A percentile compares a stretch with the other conserved stretches of the same genome.
Evolutionary conservation across 495 filamentous ascomycete species (phyloP).

Genomic region (Hyaloscypha variabilis): DNA sequence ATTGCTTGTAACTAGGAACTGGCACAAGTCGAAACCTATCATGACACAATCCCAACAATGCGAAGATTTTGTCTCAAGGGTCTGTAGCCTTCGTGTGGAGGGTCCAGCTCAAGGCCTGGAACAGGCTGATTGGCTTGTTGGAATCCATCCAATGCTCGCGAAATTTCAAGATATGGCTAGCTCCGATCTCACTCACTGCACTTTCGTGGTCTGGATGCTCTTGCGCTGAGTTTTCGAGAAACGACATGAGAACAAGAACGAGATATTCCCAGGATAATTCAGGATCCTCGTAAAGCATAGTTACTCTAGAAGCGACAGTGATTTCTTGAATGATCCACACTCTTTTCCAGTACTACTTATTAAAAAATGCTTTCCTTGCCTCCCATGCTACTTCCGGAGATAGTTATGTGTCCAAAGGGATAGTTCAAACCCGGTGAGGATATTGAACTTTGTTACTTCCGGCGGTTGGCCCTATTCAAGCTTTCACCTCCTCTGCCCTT

Average conservation of each 20-base stretch:
- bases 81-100: not conserved
- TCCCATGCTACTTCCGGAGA: not conserved
- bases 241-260: not conserved
- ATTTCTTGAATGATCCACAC: constrained; percentile 6
- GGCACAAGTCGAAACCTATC: not conserved
- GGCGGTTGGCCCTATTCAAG: not conserved
- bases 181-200: not conserved
- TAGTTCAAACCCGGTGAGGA: no score
- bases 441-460: no score
- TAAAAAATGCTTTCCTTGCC: not conserved
- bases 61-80: constrained; percentile 2
- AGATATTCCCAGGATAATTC: not conserved
- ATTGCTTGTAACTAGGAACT: constrained; percentile 1
- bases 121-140: not conserved
- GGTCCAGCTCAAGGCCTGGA: not conserved
- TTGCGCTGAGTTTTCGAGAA: not conserved
- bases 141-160: not conserved
- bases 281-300: not conserved
- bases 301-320: not conserved
- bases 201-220: not conserved
- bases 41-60: constrained; percentile 2
- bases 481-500: not conserved
- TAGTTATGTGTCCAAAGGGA: no score
- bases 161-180: not conserved
- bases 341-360: constrained; percentile 2